Conservation (phyloP, 805 yeast species). For the Hagleromyces aurorensis region DNA sequence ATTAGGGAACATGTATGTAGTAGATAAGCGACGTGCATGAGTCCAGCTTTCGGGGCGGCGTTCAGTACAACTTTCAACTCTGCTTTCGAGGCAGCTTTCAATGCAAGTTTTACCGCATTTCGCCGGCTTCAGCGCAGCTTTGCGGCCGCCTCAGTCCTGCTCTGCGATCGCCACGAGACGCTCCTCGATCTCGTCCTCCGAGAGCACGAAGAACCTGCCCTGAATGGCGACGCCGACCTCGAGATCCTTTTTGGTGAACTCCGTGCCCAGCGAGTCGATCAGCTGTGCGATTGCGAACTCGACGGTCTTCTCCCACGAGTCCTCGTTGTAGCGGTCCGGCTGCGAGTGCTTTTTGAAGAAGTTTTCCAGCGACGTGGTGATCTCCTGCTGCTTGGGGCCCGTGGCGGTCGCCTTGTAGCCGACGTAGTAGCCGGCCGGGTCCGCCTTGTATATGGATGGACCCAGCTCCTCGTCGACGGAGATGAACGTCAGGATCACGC, state of each 20-base stretch:
- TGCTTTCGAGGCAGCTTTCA: too few species aligned
- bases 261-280: constrained; percentile 83
- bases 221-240: constrained; percentile 85
- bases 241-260: constrained; percentile 85
- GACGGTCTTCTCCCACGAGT: constrained; percentile 82
- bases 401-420: constrained; percentile 90
- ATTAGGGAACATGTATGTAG: constrained; percentile 18
- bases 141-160: constrained; percentile 68
- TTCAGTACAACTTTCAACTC: too few species aligned
- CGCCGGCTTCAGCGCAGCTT: too few species aligned
- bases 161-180: constrained; percentile 92
- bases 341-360: constrained; percentile 59
- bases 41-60: too few species aligned
- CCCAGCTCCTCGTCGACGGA: constrained; percentile 86
- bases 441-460: constrained; percentile 84
- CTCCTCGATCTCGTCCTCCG: constrained; percentile 88
- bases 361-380: constrained; percentile 82
- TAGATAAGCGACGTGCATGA: constrained; percentile 1
- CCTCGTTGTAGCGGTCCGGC: constrained; percentile 32
- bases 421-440: constrained; percentile 94
- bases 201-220: constrained; percentile 62
- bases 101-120: too few species aligned
- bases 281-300: constrained; percentile 84
- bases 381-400: constrained; percentile 97
- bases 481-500: constrained; percentile 84